Percentiles rank a stretch among this genome's conserved stretches.
These are phyloP conservation scores for Pleurotus ostreatus DNA, from an alignment of 768 basidiomycete species.

Conservation along the genomic window DNA sequence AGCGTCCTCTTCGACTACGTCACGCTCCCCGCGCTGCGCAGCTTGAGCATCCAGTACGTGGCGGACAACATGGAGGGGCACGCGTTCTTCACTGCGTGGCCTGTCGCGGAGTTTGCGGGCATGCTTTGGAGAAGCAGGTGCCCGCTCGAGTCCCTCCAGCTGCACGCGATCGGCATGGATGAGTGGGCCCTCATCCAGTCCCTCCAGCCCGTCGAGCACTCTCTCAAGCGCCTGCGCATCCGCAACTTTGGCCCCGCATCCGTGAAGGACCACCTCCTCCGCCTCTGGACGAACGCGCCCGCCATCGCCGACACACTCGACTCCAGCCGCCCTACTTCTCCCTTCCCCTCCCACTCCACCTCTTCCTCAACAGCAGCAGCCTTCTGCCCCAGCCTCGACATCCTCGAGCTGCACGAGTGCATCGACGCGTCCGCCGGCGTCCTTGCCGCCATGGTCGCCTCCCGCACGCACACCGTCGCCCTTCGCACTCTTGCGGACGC, in stretches of 20 bases:
- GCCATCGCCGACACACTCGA: no score
- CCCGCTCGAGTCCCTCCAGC: conserved; percentile 1
- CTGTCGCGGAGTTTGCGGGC: neutral
- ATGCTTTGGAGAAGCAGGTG: conserved; percentile 5
- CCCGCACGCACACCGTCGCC: conserved; percentile 11
- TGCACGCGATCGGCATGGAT: neutral
- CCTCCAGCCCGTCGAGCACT: neutral
- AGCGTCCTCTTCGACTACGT: conserved; percentile 3
- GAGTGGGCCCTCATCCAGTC: conserved; percentile 3
- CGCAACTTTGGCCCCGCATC: neutral
- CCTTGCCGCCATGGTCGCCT: conserved; percentile 14
- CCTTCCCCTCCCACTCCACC: no score
- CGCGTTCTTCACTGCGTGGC: neutral
- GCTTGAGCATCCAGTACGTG: neutral
- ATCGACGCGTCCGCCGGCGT: neutral
- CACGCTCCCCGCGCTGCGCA: conserved; percentile 2
- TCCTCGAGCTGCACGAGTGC: neutral
- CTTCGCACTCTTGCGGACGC: conserved; percentile 12
- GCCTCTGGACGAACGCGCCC: neutral
- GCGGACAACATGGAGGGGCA: conserved; percentile 4
- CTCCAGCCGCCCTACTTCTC: no score
- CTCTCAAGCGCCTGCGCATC: neutral
- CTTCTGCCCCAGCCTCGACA: conserved; percentile 2
- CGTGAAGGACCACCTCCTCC: conserved; percentile 2
- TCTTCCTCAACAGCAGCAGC: neutral